These are phyloP conservation scores for Cytospora piceae DNA, from an alignment of 2,329 filamentous ascomycete species.

Conservation along the genomic window DNA sequence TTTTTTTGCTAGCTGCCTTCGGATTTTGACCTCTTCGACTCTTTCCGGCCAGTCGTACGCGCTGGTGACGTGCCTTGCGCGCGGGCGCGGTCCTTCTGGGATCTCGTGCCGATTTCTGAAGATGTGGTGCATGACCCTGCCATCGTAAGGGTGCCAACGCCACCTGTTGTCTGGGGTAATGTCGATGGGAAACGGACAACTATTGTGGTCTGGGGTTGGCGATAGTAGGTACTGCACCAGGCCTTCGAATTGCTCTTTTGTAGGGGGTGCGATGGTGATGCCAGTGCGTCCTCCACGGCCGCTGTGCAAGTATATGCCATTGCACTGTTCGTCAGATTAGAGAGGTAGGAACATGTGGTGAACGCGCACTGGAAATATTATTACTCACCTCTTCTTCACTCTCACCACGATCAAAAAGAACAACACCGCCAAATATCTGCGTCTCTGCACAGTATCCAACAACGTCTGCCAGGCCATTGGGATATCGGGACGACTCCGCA, in stretches of 20 bases:
- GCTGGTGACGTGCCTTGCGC: not conserved
- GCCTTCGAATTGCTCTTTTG: slow-evolving; percentile 8
- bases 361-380: not conserved
- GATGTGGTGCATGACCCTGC: slow-evolving; percentile 2
- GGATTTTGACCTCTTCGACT: not conserved
- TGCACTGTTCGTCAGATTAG: slow-evolving; percentile 5
- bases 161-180: slow-evolving; percentile 1
- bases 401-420: slow-evolving; percentile 12
- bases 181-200: slow-evolving; percentile 11
- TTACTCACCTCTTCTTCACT: slow-evolving; percentile 13
- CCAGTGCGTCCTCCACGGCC: not conserved
- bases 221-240: slow-evolving; percentile 7
- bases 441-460: slow-evolving; percentile 9
- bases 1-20: not conserved
- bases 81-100: not conserved
- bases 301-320: slow-evolving; percentile 12
- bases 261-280: slow-evolving; percentile 10
- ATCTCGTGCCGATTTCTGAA: slow-evolving; percentile 4
- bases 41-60: slow-evolving; percentile 11
- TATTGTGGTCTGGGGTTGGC: not conserved
- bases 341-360: not conserved
- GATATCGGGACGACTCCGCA: not conserved
- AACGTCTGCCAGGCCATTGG: slow-evolving; percentile 6
- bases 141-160: slow-evolving; percentile 12
- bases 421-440: slow-evolving; percentile 11